phyloP scores from a whole-genome alignment of 331 rosid species.

The Prunus yedoensis region DNA sequence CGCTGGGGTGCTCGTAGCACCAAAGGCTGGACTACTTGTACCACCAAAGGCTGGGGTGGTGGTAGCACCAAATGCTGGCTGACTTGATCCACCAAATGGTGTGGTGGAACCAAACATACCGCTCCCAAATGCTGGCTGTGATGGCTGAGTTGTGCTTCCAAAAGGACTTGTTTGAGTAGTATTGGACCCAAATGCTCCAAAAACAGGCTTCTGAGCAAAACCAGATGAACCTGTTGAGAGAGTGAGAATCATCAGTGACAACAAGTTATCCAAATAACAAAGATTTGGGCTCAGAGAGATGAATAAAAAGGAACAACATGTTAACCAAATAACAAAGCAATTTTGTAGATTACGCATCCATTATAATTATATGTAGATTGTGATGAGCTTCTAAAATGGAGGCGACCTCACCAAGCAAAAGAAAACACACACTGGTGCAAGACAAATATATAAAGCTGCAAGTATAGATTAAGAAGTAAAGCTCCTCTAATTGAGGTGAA shows the following conservation, averaged over 20 bases:
- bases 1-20: conserved; percentile 30
- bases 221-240: conserved; percentile 55
- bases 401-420: background rate
- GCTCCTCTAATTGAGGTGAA: background rate
- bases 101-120: conserved; percentile 79
- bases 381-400: background rate
- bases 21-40: conserved; percentile 47
- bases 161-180: conserved; percentile 78
- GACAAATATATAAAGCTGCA: too few species aligned
- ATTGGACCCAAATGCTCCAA: conserved; percentile 86
- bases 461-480: background rate
- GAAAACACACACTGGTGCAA: too few species aligned
- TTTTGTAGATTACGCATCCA: background rate
- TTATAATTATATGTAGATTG: background rate
- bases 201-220: conserved; percentile 86
- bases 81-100: conserved; percentile 69
- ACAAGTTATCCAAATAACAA: background rate
- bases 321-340: background rate
- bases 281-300: background rate
- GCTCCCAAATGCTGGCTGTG: conserved; percentile 87
- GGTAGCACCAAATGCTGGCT: conserved; percentile 49
- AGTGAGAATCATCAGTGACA: conserved; percentile 28
- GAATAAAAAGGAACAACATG: background rate
- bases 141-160: conserved; percentile 63
- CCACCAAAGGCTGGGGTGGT: conserved; percentile 42